A percentile compares a stretch with the other conserved stretches of the same genome.
Conservation (phyloP, 139 green algal genomes). For the Chlorella sp. region DNA sequence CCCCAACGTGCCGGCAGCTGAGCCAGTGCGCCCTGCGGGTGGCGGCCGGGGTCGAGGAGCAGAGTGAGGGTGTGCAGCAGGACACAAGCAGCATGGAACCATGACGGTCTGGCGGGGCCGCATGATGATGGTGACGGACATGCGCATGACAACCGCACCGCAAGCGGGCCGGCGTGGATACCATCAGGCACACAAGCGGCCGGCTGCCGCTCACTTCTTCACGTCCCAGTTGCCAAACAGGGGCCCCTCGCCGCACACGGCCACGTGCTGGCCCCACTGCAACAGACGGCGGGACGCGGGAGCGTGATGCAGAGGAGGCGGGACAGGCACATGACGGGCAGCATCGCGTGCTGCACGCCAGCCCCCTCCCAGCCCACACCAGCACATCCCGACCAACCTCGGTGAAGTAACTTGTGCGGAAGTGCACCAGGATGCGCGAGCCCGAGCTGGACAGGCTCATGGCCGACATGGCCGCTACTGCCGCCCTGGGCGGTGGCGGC, state of each 20-base stretch:
- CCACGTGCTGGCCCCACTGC: constrained; percentile 48
- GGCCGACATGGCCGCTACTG: not conserved
- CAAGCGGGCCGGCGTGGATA: not conserved
- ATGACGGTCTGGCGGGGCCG: too few species aligned
- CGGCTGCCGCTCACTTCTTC: constrained; percentile 18
- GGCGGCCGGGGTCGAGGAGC: too few species aligned
- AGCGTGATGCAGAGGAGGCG: too few species aligned
- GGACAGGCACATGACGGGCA: too few species aligned
- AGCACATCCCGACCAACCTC: not conserved
- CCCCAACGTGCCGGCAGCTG: constrained; percentile 63
- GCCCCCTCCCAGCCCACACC: too few species aligned
- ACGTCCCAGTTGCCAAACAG: constrained; percentile 42
- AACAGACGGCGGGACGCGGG: not conserved
- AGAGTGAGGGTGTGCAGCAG: not conserved
- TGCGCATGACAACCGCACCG: too few species aligned
- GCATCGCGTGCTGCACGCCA: too few species aligned
- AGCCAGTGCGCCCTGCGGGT: constrained; percentile 36
- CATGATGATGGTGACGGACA: too few species aligned
- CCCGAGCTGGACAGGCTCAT: not conserved
- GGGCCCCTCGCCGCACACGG: constrained; percentile 34
- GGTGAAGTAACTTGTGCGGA: constrained; percentile 40
- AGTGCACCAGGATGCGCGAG: constrained; percentile 26
- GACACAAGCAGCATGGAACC: not conserved
- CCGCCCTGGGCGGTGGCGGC: not conserved
- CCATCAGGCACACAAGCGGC: not conserved